Evolutionary conservation across 345 rosid species (phyloP), one percentile per base, ranked within the genome.

Genomic region (Draba incana): DNA sequence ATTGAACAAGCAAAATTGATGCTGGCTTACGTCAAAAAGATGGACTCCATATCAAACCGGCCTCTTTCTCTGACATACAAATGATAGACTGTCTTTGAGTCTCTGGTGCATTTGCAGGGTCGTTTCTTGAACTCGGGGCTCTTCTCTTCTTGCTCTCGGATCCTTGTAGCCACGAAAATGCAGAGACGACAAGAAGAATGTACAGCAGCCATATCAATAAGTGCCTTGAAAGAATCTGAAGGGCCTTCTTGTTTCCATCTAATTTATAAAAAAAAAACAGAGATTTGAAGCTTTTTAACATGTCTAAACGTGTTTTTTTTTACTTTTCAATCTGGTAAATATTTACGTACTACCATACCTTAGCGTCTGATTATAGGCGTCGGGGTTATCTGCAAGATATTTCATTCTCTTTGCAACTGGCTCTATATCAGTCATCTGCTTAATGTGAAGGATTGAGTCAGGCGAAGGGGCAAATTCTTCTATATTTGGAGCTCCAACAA

Each of bases 191-290:
- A 93, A 23, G 98, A 85, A 33, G 96, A 93, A 54, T 90, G 97
- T 49, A 90, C 97, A 3, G 89, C 92, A 31, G 97, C 88, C 98
- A 90, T 93, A 79, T 93, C 97, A 71, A 93, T 83, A 24, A 93
- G 89, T 66, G 97, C 97, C 83, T 88, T 90, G 80, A 90, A 93
- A 69, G 89, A 82, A 77, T 90, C 95, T 10, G 91, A 84, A 27
- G 96, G 96, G 13, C 98, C 95, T 62, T 90, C 86, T 2, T 84
- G 82, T 78, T 93, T 93, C 98, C 98, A 93, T 81, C 95, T 90
- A 64, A 77, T 37, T 20, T 20, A 20, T 20, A 20, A 20, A 20
- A 15, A 77, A 57, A 58, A 14, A 35, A 67, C 62, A 46, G 14
- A 63, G 43, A 37, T 37, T 48, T 38, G 8, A 37, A 31, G 69